A percentile compares a stretch with the other conserved stretches of the same genome.
Evolutionary conservation across 768 basidiomycete genomes (phyloP).

Genomic region (Termitomyces sp.): DNA sequence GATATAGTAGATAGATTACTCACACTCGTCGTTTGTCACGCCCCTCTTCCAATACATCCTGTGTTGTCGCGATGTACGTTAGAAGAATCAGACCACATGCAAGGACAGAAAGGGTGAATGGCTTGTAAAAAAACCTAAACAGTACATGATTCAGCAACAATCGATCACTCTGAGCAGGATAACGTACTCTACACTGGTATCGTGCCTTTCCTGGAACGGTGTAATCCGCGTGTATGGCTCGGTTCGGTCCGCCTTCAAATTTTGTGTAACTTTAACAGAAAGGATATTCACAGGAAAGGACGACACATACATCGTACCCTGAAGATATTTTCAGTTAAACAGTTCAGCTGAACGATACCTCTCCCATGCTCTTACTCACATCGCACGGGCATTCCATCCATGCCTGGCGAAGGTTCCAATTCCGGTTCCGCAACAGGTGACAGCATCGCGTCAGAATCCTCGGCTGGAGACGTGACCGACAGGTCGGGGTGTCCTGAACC

Average conservation of each 20-base stretch:
- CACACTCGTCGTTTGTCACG: slow-evolving; percentile 78
- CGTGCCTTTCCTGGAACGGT: slow-evolving; percentile 80
- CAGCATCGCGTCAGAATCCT: slow-evolving; percentile 57
- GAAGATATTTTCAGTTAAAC: slow-evolving; percentile 14
- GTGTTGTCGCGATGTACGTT: slow-evolving; percentile 78
- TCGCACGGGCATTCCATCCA: slow-evolving; percentile 71
- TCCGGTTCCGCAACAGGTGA: slow-evolving; percentile 46
- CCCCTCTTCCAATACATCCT: slow-evolving; percentile 83
- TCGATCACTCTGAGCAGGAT: background rate
- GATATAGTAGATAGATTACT: slow-evolving; percentile 22
- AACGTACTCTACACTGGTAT: slow-evolving; percentile 78
- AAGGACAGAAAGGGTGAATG: slow-evolving; percentile 73
- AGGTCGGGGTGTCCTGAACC: slow-evolving; percentile 29
- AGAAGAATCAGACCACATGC: slow-evolving; percentile 60
- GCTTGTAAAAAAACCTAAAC: slow-evolving; percentile 82
- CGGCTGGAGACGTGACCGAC: slow-evolving; percentile 44
- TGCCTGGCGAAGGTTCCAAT: slow-evolving; percentile 65
- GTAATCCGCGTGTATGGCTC: slow-evolving; percentile 79
- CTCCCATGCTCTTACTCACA: slow-evolving; percentile 50
- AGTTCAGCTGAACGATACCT: background rate
- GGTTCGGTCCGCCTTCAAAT: slow-evolving; percentile 68
- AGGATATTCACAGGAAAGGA: slow-evolving; percentile 14
- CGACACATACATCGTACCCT: slow-evolving; percentile 81
- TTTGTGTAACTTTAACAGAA: slow-evolving; percentile 15
- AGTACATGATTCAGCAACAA: slow-evolving; percentile 10